Evolutionary conservation across 2,329 filamentous ascomycete species (phyloP), one percentile per base, ranked within the genome.

Genomic region (Sporothrix sp.): DNA sequence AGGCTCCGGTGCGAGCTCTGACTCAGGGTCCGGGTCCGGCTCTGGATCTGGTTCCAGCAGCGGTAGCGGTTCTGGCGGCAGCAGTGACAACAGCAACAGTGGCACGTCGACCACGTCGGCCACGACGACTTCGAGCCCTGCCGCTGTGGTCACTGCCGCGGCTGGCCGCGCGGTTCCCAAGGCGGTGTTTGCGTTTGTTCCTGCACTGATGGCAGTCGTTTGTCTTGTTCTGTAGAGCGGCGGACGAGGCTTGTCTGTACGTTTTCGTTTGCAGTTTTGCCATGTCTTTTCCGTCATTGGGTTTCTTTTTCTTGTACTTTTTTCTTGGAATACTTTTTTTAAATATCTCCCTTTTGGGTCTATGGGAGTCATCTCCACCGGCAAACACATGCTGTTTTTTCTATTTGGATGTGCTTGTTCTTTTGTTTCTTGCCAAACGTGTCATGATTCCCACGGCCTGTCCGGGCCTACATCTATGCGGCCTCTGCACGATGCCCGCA

Each of bases 161-260:
- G 77, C 76, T 56, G 68, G 70, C 57, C 67, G 71, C 59, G 61
- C 78, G 58, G 68, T 68, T 52, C 73, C 70, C 68, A 78, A 75
- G 54, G 68, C 68, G 61, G 52, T 73, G 61, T 65, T 78, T 62
- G 76, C 75, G 62, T n/a, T 37, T 11, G 73, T 70, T 57, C 69
- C 67, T 40, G 75, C 71, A 63, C 74, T 72, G 67, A 61, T 75
- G 52, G 72, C 67, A 53, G 75, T 72, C 61, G 64, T n/a, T n/a
- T n/a, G 75, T 61, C 59, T 72, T 66, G 63, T 79, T 60, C 70
- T 71, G 62, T 80, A 79, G 73, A 57, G 50, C 51, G 44, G n/a
- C n/a, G n/a, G n/a, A 35, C 38, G 18, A 18, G 37, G n/a, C 40
- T 14, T 23, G n/a, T 38, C 5, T 28, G 10, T 38, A 37, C 13